Evolutionary conservation across 2,329 filamentous ascomycete species (phyloP).

Genomic region (Fusarium proliferatum): DNA sequence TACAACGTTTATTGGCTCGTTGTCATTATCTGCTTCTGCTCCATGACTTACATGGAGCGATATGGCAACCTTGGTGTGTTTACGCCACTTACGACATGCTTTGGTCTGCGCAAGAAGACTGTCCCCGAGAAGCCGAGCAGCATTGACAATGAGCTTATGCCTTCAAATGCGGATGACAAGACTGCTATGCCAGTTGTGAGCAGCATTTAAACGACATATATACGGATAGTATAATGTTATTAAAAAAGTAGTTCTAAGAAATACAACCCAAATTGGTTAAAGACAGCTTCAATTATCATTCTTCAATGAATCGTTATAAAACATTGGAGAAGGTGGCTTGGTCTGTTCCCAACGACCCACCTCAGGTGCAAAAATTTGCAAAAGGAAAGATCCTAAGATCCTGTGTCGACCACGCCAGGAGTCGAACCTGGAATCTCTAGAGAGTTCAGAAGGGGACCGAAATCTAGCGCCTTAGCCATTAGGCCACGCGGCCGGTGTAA

Average conservation of each 20-base stretch:
- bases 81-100: not conserved
- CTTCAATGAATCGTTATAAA: too few relatives aligned
- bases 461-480: conserved; percentile 37
- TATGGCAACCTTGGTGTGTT: not conserved
- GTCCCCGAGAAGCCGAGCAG: not conserved
- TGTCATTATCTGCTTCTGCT: not conserved
- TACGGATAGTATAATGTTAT: accelerated
- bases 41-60: not conserved
- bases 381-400: not conserved
- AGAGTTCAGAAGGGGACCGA: conserved; percentile 26
- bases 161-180: not conserved
- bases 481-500: conserved; percentile 24
- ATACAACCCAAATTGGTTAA: accelerated
- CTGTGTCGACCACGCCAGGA: conserved; percentile 24
- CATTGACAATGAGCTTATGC: not conserved
- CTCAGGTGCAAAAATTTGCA: not conserved
- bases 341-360: not conserved
- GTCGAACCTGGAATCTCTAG: conserved; percentile 37
- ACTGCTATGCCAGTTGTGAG: not conserved
- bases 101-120: not conserved
- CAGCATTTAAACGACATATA: accelerated
- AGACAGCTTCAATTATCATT: accelerated
- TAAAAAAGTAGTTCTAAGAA: accelerated
- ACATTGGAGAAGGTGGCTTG: not conserved
- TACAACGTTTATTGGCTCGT: not conserved